Base-by-base conservation (phyloP, 2,329 filamentous ascomycete species). In the Cladobotryum mycophilum region DNA sequence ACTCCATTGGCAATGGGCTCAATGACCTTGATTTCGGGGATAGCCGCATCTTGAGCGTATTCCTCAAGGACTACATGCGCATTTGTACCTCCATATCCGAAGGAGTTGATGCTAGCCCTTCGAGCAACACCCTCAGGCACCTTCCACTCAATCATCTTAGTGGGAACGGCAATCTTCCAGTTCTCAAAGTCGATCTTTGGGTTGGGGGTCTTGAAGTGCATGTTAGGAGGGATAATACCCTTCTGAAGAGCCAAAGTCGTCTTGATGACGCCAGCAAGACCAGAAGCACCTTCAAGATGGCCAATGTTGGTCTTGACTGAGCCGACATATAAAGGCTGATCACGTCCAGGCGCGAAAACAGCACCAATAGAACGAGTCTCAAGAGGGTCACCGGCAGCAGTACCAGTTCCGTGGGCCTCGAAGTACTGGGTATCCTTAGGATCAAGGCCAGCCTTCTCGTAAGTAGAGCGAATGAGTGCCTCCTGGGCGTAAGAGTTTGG, bases 301-400 rank as follows among this genome's bases (percentile, higher is more conserved):
- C 60, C 61, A n/a, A 65, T 55, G 9, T 57, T 50, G 1, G 60
- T 61, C 51, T 66, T 64, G 49, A 64, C 52, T 11, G 58, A 60
- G 42, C 63, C 62, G 2, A 64, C 57, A n/a, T 79, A 54, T 54
- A 4, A 64, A 51, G 5, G 51, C 20, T n/a, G 11, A 22, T 3
- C 30, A n/a, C 12, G 40, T 8, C 13, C 17, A 12, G 15, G 42
- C 20, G 15, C 45, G 2, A 80, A 53, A 1, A 78, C 48, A 13
- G 67, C 62, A 1, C 61, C 69, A 15, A 35, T 45, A 3, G 44
- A 22, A 30, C 42, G n/a, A 5, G 42, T 41, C 15, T 53, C 51
- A 8, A 38, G 34, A 12, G 60, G 55, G 36, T 65, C 63, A 5
- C 63, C 63, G 2, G 48, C 48, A 5, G 43, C 45, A 33, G 46